phyloP scores from a whole-genome alignment of 805 yeast genomes.

The Limtongia smithiae region DNA sequence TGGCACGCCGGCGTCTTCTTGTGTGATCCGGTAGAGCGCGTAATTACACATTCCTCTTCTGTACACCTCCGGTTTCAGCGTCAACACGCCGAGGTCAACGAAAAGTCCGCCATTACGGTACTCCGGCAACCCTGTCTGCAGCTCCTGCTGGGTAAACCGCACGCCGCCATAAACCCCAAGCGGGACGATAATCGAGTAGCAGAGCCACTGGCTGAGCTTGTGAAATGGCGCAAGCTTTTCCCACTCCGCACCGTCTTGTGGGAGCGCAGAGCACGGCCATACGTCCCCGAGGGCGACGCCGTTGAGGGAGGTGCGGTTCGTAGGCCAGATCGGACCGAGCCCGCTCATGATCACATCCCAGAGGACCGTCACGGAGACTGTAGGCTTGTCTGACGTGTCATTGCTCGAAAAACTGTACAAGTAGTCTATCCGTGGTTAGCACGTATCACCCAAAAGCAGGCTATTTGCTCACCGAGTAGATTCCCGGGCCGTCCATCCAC shows the following conservation, averaged over 20 bases:
- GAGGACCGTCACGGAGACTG: slow-evolving; percentile 46
- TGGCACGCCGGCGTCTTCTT: slow-evolving; percentile 40
- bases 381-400: slow-evolving; percentile 25
- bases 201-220: slow-evolving; percentile 64
- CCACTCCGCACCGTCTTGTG: slow-evolving; percentile 37
- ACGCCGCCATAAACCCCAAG: slow-evolving; percentile 36
- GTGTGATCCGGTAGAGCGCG: slow-evolving; percentile 27
- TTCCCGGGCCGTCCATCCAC: slow-evolving; percentile 51
- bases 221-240: slow-evolving; percentile 56
- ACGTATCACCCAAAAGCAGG: neutral
- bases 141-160: slow-evolving; percentile 7
- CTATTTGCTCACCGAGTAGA: slow-evolving; percentile 36
- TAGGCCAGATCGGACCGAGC: slow-evolving; percentile 58
- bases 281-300: slow-evolving; percentile 60
- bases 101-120: slow-evolving; percentile 64
- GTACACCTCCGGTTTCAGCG: slow-evolving; percentile 44
- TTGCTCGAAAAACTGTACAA: slow-evolving; percentile 35
- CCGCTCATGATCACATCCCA: slow-evolving; percentile 60
- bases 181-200: slow-evolving; percentile 58
- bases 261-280: slow-evolving; percentile 43
- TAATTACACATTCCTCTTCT: slow-evolving; percentile 42
- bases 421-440: slow-evolving; percentile 39
- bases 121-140: slow-evolving; percentile 57
- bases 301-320: slow-evolving; percentile 44
- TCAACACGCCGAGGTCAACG: slow-evolving; percentile 52